Base-by-base conservation (phyloP, 2,329 filamentous ascomycete genomes). In the Botrytis paeoniae region DNA sequence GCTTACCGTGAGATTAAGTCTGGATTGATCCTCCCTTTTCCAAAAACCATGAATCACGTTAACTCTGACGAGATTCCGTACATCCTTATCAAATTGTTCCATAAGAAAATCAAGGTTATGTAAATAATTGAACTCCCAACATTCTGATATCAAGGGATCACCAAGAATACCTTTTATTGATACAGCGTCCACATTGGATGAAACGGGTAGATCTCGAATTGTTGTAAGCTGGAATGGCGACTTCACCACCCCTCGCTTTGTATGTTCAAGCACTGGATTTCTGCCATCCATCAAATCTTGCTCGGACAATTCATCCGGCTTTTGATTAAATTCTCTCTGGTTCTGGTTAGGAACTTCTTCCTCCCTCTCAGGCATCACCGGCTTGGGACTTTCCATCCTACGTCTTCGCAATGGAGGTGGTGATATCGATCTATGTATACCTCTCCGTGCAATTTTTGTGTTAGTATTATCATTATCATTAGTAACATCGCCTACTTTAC, bases 21-120 rank as follows among this genome's bases (percentile, higher is more conserved):
- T 61, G 93, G 85, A 7, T 78, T 79, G 48, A 87, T 89, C 14
- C 82, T 95, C 92, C 65, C 81, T 86, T 80, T 91, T 93, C 88
- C 89, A 91, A 41, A 87, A 90, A 0, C 89, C 89, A 83, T 91
- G 89, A 16, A 91, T 81, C 35, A 91, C 83, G 76, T 89, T 88
- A 32, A 91, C 83, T 70, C 85, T 82, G 37, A 90, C 84, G 4
- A 87, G 74, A 69, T 81, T 75, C 37, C 83, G 84, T 4, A 89
- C 84, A 81, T 91, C 89, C 25, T 82, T 78, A 75, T 91, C 88
- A 73, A 91, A 80, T 10, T 78, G 81, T 74, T 78, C 82, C 87
- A 91, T 89, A 0, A 91, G 78, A 79, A 89, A 91, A 72, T 89
- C 86, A 37, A 91, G 79, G 78, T 88, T 84, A 77, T 86, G 85